Evolutionary conservation across 371 early-diverging fungal genomes (phyloP).

Genomic region (Mortierella polycephala): DNA sequence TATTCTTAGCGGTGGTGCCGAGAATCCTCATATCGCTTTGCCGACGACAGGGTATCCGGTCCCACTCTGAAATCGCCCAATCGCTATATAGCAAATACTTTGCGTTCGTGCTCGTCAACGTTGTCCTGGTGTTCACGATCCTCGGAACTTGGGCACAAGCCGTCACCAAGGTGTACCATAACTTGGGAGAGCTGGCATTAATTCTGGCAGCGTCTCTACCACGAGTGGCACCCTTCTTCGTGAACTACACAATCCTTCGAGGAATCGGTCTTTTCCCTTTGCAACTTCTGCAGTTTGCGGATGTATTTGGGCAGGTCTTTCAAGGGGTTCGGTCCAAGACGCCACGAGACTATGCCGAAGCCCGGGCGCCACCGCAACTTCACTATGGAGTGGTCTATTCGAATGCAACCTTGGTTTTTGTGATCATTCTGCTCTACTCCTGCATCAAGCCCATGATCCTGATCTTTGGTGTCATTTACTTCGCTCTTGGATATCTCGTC

Average conservation of each 20-base stretch:
- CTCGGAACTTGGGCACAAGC: conserved; percentile 83
- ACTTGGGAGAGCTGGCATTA: conserved; percentile 30
- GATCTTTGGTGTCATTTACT: conserved; percentile 85
- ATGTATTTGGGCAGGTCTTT: conserved; percentile 57
- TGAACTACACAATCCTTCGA: conserved; percentile 81
- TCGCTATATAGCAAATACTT: conserved; percentile 82
- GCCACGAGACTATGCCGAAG: conserved; percentile 71
- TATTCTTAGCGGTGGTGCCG: conserved; percentile 74
- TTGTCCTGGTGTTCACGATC: conserved; percentile 87
- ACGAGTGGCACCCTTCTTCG: conserved; percentile 81
- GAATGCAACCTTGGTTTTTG: conserved; percentile 80
- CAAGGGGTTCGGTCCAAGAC: conserved; percentile 67
- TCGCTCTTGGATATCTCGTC: conserved; percentile 75
- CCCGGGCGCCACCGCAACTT: conserved; percentile 59
- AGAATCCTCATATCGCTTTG: conserved; percentile 69
- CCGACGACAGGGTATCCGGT: conserved; percentile 66
- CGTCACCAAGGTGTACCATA: conserved; percentile 67
- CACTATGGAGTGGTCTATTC: conserved; percentile 68
- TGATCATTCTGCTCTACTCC: conserved; percentile 86
- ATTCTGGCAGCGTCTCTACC: conserved; percentile 57
- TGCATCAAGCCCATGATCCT: conserved; percentile 88
- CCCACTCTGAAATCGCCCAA: conserved; percentile 74
- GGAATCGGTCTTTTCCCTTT: conserved; percentile 68
- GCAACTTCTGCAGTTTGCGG: conserved; percentile 75
- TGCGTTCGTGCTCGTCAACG: conserved; percentile 88